Evolutionary conservation across 2,329 filamentous ascomycete species (phyloP).

Genomic region (Fusarium transvaalense): DNA sequence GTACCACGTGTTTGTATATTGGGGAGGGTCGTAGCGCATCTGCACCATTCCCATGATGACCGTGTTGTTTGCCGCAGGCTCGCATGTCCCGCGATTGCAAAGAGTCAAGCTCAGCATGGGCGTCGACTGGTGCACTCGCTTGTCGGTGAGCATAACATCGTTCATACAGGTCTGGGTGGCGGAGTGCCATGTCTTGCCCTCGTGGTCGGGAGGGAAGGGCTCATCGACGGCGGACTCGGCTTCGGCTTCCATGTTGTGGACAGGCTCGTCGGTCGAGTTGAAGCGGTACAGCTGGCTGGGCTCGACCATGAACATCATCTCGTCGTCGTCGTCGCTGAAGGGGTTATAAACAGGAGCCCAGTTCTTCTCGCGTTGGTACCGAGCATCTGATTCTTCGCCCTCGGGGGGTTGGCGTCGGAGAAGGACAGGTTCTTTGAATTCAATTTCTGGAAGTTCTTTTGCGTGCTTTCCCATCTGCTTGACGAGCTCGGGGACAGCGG

Average conservation of each 20-base stretch:
- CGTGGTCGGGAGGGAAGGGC: constrained; percentile 36
- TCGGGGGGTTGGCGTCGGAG: constrained; percentile 37
- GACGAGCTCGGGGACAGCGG: constrained; percentile 38
- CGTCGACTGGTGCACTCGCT: constrained; percentile 42
- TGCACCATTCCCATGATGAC: constrained; percentile 44
- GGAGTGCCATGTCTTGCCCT: constrained; percentile 41
- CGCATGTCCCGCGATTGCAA: constrained; percentile 37
- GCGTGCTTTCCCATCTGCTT: constrained; percentile 36
- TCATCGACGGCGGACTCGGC: constrained; percentile 37
- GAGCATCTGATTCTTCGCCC: constrained; percentile 23
- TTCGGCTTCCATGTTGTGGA: constrained; percentile 28
- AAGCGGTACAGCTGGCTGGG: constrained; percentile 38
- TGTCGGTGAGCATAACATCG: constrained; percentile 43
- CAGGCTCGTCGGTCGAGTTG: constrained; percentile 23
- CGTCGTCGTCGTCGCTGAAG: constrained; percentile 37
- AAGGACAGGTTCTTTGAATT: constrained; percentile 35
- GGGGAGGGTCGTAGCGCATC: constrained; percentile 42
- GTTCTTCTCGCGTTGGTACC: constrained; percentile 44
- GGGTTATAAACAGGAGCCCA: constrained; percentile 39
- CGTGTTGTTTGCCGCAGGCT: constrained; percentile 39
- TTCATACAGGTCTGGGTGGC: constrained; percentile 35
- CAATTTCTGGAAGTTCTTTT: constrained; percentile 31
- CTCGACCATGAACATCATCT: constrained; percentile 45
- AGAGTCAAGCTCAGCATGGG: constrained; percentile 44
- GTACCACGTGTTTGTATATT: constrained; percentile 42